Evolutionary conservation across 805 yeast genomes (phyloP), one percentile per base, ranked within the genome.

Genomic region (Ogataea henricii): DNA sequence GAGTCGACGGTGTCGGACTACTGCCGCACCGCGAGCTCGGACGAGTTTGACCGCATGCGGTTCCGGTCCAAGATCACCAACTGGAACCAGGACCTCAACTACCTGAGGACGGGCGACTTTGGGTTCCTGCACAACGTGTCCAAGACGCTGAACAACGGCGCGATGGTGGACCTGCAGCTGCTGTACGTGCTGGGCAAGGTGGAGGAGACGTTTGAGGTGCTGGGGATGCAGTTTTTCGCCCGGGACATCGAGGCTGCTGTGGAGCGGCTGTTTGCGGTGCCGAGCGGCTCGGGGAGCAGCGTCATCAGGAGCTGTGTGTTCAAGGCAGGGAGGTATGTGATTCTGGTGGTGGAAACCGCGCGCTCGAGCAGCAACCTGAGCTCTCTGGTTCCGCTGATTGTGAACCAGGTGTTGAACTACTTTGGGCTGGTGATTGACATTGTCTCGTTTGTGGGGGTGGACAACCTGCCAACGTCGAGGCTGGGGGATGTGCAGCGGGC

Each of bases 171-270:
- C 46, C 70, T 89, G 66, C 96, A 90, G 60, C 83, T 94, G 4
- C 71, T 94, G 43, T 94, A 85, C 65, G 89, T 89, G 4, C 66
- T 94, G 40, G 98, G 99, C 0, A 76, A 82, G 42, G 83, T 94
- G 34, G 80, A 87, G 6, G 92, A 87, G 54, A 90, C 98, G 0
- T 84, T 94, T 66, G 99, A 94, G 63, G 83, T 86, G 2, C 74
- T 88, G 71, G 99, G 99, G 0, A 71, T 94, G 59, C 90, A 88
- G 58, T 96, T 89, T 64, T 92, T 94, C 72, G 95, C 95, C 1
- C 69, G 74, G 20, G 99, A 94, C 65, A 78, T 94, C 46, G 99
- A 83, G 67, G 50, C 73, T 49, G 76, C 94, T 47, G 73, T 91
- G 41, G 83, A 82, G 62, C 61, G 72, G 40, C 26, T 43, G 22